Percentiles rank a stretch among this genome's conserved stretches.
phyloP scores from a whole-genome alignment of 441 rosid genomes.

The Gossypium aridum region DNA sequence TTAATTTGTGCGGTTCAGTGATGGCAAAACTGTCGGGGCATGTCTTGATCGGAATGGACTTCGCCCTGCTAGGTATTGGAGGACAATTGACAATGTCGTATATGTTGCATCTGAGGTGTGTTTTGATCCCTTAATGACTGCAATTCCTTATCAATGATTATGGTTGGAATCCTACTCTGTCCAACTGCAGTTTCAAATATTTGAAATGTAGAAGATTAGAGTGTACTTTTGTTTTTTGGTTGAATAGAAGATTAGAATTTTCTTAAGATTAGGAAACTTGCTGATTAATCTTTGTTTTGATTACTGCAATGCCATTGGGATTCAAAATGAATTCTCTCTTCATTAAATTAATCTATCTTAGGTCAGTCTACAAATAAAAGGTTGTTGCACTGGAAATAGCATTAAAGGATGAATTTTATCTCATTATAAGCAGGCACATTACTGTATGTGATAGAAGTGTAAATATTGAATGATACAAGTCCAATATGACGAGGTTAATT shows the following conservation, averaged over 20 bases:
- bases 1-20: constrained; percentile 58
- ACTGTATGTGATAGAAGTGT: background rate
- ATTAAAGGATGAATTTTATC: background rate
- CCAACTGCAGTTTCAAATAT: background rate
- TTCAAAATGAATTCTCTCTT: background rate
- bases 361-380: background rate
- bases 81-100: constrained; percentile 86
- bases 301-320: background rate
- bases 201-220: background rate
- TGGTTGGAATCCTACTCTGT: background rate
- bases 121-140: constrained; percentile 21
- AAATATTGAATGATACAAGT: background rate
- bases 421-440: background rate
- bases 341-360: background rate
- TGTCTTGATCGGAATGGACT: constrained; percentile 98
- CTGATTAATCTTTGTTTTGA: background rate
- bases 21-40: constrained; percentile 99
- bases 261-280: background rate
- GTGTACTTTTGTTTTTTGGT: background rate
- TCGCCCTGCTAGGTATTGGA: constrained; percentile 99
- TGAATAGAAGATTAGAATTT: background rate
- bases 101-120: constrained; percentile 99
- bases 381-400: background rate
- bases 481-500: background rate
- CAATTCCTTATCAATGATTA: constrained; percentile 11